Evolutionary conservation across 2,329 filamentous ascomycete genomes (phyloP).

Genomic region (Xylariaceae sp.): DNA sequence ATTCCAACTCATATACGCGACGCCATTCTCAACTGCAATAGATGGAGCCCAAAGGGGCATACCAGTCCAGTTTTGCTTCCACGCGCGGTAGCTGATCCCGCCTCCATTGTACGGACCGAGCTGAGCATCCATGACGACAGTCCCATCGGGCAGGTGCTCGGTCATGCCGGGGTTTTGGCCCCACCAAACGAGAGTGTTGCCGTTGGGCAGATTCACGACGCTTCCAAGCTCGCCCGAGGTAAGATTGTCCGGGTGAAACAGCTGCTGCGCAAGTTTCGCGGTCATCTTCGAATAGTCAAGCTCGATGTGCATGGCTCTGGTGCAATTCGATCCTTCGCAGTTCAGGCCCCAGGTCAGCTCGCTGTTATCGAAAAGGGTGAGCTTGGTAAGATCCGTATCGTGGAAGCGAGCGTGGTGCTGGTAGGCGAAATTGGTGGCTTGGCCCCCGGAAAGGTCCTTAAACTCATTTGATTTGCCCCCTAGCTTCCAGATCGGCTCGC

Average conservation of each 20-base stretch:
- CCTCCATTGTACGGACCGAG: conserved; percentile 13
- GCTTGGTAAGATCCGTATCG: conserved; percentile 19
- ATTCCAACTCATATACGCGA: conserved; percentile 21
- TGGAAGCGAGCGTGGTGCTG: conserved; percentile 35
- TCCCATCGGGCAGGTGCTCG: conserved; percentile 12
- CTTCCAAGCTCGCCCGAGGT: neutral
- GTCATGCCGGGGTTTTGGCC: conserved; percentile 16
- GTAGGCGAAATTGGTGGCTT: conserved; percentile 33
- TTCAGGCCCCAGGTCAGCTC: no score
- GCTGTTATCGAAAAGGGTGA: conserved; percentile 35
- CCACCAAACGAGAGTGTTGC: conserved; percentile 12
- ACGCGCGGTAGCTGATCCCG: conserved; percentile 19
- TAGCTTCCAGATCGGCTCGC: conserved; percentile 32
- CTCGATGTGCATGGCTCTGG: conserved; percentile 40
- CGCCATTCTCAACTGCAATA: conserved; percentile 5
- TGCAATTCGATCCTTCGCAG: conserved; percentile 24
- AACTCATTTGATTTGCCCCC: conserved; percentile 34
- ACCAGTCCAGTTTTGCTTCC: conserved; percentile 16
- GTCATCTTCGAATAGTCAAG: conserved; percentile 40
- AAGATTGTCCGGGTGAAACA: neutral
- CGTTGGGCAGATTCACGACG: neutral
- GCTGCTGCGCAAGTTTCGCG: neutral
- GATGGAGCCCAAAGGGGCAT: conserved; percentile 8
- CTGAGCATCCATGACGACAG: conserved; percentile 17
- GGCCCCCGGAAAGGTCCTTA: conserved; percentile 29